Conservation (phyloP, 805 yeast genomes). For the Candida schatavii region DNA sequence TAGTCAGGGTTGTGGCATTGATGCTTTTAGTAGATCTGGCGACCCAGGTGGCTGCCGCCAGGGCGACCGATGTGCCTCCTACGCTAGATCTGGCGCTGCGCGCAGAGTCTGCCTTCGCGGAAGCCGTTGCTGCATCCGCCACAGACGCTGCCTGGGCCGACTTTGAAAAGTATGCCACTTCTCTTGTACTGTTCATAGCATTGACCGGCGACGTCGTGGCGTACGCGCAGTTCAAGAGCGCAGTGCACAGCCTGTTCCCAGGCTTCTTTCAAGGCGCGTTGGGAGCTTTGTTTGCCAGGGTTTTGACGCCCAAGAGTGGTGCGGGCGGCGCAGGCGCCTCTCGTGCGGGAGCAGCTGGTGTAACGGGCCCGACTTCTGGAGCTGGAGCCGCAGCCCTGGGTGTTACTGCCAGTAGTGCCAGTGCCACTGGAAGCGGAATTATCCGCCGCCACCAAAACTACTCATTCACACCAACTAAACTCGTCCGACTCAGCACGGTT, state of each 20-base stretch:
- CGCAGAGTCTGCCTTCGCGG: neutral
- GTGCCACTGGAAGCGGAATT: neutral
- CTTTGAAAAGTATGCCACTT: constrained; percentile 44
- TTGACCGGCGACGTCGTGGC: constrained; percentile 9
- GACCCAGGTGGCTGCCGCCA: neutral
- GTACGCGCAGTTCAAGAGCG: constrained; percentile 16
- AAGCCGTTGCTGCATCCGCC: neutral
- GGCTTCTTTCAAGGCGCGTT: constrained; percentile 32
- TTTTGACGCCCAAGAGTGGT: constrained; percentile 8
- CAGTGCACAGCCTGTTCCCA: constrained; percentile 14
- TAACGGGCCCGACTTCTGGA: too few relatives aligned
- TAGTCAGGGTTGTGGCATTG: constrained; percentile 42
- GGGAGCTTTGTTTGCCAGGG: constrained; percentile 24
- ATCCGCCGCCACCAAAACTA: constrained; percentile 33
- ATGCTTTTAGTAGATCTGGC: constrained; percentile 14
- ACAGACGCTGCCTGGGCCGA: constrained; percentile 27
- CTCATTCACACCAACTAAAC: constrained; percentile 27
- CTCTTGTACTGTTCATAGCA: constrained; percentile 50
- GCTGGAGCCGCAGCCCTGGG: neutral
- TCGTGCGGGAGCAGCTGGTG: neutral
- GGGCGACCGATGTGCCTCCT: neutral
- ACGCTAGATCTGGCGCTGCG: neutral
- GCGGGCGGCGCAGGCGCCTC: neutral
- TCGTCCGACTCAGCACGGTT: neutral
- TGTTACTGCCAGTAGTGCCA: neutral